Conservation (phyloP, 192 early-diverging fungal species). For the Spinellus fusiger region DNA sequence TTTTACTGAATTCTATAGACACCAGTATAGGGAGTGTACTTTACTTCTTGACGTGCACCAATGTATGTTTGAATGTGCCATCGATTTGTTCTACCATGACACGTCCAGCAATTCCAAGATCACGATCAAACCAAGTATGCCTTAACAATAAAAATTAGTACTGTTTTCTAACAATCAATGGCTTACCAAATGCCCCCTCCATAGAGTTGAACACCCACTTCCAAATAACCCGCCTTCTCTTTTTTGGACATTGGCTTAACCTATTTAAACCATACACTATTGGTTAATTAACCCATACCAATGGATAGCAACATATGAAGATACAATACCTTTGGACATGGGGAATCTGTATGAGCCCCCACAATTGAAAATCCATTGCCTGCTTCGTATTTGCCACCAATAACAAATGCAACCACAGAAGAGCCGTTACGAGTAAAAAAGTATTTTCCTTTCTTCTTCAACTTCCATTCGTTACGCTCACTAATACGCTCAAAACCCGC, state of each 20-base stretch:
- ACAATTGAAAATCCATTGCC: conserved; percentile 86
- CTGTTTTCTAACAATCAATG: no score
- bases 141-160: neutral
- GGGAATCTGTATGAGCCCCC: conserved; percentile 96
- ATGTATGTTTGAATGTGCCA: conserved; percentile 62
- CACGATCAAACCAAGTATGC: conserved; percentile 99
- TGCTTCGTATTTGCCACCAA: conserved; percentile 79
- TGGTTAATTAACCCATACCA: neutral
- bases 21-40: neutral
- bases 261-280: conserved; percentile 29
- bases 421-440: conserved; percentile 94
- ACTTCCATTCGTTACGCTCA: conserved; percentile 78
- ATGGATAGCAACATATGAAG: neutral
- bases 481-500: conserved; percentile 81
- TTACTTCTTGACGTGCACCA: conserved; percentile 72
- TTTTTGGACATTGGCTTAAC: conserved; percentile 95
- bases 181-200: conserved; percentile 85
- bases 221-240: conserved; percentile 76
- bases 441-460: conserved; percentile 84
- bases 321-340: conserved; percentile 77
- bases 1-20: neutral
- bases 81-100: conserved; percentile 72
- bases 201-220: conserved; percentile 89
- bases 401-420: conserved; percentile 86
- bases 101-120: conserved; percentile 92